Evolutionary conservation across 192 early-diverging fungal species (phyloP).

Genomic region (Rhizophagus prolifer): DNA sequence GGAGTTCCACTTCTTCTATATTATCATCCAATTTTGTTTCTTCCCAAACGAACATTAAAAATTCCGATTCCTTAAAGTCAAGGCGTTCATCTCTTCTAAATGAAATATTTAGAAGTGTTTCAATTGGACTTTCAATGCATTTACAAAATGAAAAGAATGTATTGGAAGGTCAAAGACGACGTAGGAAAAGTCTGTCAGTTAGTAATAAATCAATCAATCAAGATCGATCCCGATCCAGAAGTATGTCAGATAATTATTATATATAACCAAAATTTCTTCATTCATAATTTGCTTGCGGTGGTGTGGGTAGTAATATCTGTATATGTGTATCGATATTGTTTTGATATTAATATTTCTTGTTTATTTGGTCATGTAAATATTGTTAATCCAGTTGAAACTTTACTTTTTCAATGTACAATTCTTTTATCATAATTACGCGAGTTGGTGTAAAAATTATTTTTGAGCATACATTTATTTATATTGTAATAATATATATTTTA

Average conservation of each 20-base stretch:
- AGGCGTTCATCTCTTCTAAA: constrained; percentile 22
- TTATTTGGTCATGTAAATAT: too few relatives aligned
- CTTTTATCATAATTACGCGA: too few relatives aligned
- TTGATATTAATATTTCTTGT: too few relatives aligned
- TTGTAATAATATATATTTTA: too few relatives aligned
- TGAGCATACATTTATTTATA: too few relatives aligned
- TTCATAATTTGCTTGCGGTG: background rate
- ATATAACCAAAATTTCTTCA: background rate
- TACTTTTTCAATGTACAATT: too few relatives aligned
- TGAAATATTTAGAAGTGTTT: constrained; percentile 26
- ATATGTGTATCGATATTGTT: too few relatives aligned
- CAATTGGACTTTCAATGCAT: constrained; percentile 26
- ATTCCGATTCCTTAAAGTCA: background rate
- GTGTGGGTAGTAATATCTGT: too few relatives aligned
- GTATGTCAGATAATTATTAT: background rate
- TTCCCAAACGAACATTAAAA: constrained; percentile 1
- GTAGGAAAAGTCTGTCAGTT: background rate
- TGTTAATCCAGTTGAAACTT: too few relatives aligned
- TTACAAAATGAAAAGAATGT: constrained; percentile 28
- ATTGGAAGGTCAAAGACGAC: constrained; percentile 1
- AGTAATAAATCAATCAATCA: background rate
- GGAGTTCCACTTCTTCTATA: background rate
- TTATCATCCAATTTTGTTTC: background rate
- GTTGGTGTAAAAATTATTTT: too few relatives aligned
- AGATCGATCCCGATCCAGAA: constrained; percentile 1